phyloP scores from a whole-genome alignment of 1,284 basidiomycete genomes.

The Moesziomyces sp. region DNA sequence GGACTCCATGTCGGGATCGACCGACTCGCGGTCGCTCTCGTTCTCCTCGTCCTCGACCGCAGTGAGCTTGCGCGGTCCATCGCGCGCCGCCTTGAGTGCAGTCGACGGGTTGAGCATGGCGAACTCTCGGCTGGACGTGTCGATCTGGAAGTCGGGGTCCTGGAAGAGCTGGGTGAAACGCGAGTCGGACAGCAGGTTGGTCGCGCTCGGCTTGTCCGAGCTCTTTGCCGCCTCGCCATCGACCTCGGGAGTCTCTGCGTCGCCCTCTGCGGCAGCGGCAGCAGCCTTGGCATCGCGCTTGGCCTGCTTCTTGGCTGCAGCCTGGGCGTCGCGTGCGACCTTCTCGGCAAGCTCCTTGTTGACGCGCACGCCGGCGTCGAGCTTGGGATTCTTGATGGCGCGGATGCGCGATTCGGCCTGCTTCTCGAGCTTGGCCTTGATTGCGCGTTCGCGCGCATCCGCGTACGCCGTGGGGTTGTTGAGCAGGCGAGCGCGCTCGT shows the following conservation, averaged over 20 bases:
- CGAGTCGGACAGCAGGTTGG: slow-evolving; percentile 79
- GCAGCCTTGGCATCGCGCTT: slow-evolving; percentile 37
- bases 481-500: slow-evolving; percentile 93
- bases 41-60: slow-evolving; percentile 90
- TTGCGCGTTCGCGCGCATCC: slow-evolving; percentile 88
- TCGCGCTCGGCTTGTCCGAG: slow-evolving; percentile 20
- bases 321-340: slow-evolving; percentile 77
- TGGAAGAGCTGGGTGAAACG: slow-evolving; percentile 92
- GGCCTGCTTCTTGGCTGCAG: slow-evolving; percentile 72
- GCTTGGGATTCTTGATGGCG: slow-evolving; percentile 46
- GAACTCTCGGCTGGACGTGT: slow-evolving; percentile 86
- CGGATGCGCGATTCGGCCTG: slow-evolving; percentile 92
- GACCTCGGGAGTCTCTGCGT: slow-evolving; percentile 61
- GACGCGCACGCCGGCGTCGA: slow-evolving; percentile 74
- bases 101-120: slow-evolving; percentile 89
- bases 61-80: slow-evolving; percentile 71
- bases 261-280: slow-evolving; percentile 54
- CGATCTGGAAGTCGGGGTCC: slow-evolving; percentile 93
- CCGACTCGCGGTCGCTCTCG: slow-evolving; percentile 81
- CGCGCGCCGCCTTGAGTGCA: slow-evolving; percentile 61
- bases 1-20: slow-evolving; percentile 61
- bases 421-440: slow-evolving; percentile 90
- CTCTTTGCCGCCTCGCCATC: slow-evolving; percentile 68
- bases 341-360: slow-evolving; percentile 93
- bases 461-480: slow-evolving; percentile 95